A percentile compares a stretch with the other conserved stretches of the same genome.
phyloP scores from a whole-genome alignment of 352 stramenopile species.

The Phytophthora quininea region DNA sequence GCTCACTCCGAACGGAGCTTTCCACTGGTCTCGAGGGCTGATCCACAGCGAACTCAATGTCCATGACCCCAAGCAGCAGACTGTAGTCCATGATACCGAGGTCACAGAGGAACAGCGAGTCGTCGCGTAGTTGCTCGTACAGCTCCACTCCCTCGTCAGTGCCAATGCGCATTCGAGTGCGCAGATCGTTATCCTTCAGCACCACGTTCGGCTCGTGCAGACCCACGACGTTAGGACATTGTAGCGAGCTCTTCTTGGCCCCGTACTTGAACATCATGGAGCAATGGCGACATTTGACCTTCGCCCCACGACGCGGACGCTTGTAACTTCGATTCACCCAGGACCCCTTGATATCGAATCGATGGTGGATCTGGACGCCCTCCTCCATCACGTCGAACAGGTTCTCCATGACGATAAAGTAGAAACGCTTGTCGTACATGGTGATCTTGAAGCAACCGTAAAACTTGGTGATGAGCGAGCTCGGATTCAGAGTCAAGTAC shows the following conservation, averaged over 20 bases:
- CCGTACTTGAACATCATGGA: constrained; percentile 88
- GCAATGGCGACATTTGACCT: constrained; percentile 87
- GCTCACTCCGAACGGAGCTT: constrained; percentile 32
- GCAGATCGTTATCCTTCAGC: constrained; percentile 88
- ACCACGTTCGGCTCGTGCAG: constrained; percentile 87
- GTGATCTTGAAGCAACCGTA: constrained; percentile 91
- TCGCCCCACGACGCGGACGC: constrained; percentile 67
- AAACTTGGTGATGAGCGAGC: constrained; percentile 89
- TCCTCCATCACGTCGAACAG: constrained; percentile 81
- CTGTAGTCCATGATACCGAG: constrained; percentile 93
- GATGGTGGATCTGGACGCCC: constrained; percentile 80
- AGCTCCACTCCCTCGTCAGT: constrained; percentile 55
- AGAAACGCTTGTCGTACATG: constrained; percentile 90
- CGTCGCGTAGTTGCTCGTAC: constrained; percentile 70
- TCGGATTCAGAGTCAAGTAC: constrained; percentile 77
- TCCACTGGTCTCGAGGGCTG: constrained; percentile 41
- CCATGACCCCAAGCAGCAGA: constrained; percentile 84
- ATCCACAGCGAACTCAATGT: constrained; percentile 85
- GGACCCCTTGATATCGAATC: constrained; percentile 93
- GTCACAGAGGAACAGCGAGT: constrained; percentile 78
- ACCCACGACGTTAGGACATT: constrained; percentile 81
- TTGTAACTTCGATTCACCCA: constrained; percentile 91
- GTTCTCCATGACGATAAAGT: constrained; percentile 94
- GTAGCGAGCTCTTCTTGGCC: constrained; percentile 63
- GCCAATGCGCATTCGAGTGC: constrained; percentile 81